phyloP scores from a whole-genome alignment of 257 asterid genomes.

The Ocimum tenuiflorum region DNA sequence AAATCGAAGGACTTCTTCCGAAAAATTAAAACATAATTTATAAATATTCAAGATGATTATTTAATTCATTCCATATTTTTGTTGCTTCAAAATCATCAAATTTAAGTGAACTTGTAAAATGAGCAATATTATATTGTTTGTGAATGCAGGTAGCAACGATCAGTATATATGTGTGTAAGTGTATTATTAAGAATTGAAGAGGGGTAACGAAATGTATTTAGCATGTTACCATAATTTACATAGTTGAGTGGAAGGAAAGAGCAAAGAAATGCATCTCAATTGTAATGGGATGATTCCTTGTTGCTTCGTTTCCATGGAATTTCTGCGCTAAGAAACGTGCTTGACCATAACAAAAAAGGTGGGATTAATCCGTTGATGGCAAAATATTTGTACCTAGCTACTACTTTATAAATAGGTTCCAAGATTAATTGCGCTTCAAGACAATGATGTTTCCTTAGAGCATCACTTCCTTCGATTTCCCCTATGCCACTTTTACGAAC shows the following conservation, averaged over 20 bases:
- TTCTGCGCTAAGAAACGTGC: slow-evolving; percentile 35
- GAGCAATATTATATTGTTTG: not conserved
- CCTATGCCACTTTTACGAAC: slow-evolving; percentile 16
- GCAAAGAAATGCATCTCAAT: slow-evolving; percentile 27
- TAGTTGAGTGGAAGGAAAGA: slow-evolving; percentile 22
- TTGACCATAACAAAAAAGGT: slow-evolving; percentile 16
- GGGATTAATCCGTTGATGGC: not conserved
- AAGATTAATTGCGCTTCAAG: slow-evolving; percentile 26
- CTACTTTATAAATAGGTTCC: too few species aligned
- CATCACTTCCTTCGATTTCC: slow-evolving; percentile 25
- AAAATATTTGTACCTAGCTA: too few species aligned
- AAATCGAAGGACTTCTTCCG: too few species aligned
- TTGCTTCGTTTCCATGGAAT: slow-evolving; percentile 22
- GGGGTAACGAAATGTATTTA: not conserved
- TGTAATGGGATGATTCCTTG: slow-evolving; percentile 30
- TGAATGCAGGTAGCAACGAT: not conserved
- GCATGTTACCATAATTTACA: not conserved
- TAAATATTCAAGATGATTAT: not conserved
- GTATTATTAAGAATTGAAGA: not conserved
- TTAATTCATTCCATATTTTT: too few species aligned
- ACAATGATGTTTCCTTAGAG: slow-evolving; percentile 22
- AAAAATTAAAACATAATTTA: not conserved
- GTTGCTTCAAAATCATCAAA: not conserved
- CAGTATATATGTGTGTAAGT: too few species aligned
- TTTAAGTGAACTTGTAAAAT: not conserved